phyloP scores from a whole-genome alignment of 2,329 filamentous ascomycete species.

The Nigrospora osmanthi region DNA sequence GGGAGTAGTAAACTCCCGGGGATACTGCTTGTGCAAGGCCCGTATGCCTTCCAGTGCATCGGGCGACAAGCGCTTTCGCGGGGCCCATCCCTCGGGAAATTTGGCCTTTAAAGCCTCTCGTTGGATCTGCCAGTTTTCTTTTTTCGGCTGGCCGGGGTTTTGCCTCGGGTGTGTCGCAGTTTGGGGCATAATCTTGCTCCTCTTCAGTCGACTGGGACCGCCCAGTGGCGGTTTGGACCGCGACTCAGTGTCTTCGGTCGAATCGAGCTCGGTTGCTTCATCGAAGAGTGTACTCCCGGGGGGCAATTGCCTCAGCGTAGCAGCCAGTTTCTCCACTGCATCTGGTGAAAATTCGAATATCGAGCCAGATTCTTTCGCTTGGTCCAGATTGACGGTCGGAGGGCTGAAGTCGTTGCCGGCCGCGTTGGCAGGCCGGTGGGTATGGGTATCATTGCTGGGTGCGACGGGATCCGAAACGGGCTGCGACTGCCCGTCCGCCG shows the following conservation, averaged over 20 bases:
- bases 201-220: slow-evolving; percentile 12
- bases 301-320: no score
- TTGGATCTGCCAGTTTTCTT: slow-evolving; percentile 63
- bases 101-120: slow-evolving; percentile 70
- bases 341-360: no score
- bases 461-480: no score
- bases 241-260: neutral
- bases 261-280: no score
- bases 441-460: no score
- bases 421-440: no score
- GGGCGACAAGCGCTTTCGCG: slow-evolving; percentile 80
- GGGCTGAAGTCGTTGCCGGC: no score
- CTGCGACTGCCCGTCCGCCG: no score
- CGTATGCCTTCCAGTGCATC: slow-evolving; percentile 89
- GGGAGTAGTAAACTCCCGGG: slow-evolving; percentile 66
- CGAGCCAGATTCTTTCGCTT: no score
- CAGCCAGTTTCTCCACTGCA: no score
- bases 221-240: slow-evolving; percentile 5
- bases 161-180: slow-evolving; percentile 3
- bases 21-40: slow-evolving; percentile 69
- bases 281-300: no score
- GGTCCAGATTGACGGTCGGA: no score
- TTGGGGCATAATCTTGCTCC: slow-evolving; percentile 14
- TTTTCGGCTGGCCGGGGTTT: slow-evolving; percentile 8
- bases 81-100: slow-evolving; percentile 74